Evolutionary conservation across 2,329 filamentous ascomycete species (phyloP).

Genomic region (Salinomyces thailandicus): DNA sequence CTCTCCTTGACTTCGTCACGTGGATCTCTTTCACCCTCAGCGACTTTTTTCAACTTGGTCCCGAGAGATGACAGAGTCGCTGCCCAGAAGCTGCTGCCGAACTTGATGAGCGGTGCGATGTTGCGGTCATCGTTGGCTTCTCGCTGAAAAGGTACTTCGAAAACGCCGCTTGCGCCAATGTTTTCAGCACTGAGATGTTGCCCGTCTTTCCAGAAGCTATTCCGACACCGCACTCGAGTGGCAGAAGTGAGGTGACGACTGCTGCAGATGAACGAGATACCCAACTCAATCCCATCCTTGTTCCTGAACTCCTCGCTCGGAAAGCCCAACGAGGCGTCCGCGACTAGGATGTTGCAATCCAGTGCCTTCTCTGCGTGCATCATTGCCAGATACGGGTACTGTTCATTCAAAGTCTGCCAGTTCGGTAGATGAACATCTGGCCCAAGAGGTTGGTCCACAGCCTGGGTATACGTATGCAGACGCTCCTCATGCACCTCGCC

Average conservation of each 20-base stretch:
- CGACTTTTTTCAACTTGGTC: constrained; percentile 9
- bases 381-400: constrained; percentile 20
- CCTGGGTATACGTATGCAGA: constrained; percentile 31
- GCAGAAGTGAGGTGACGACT: constrained; percentile 14
- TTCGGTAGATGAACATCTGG: constrained; percentile 25
- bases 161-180: constrained; percentile 8
- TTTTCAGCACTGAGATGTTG: constrained; percentile 12
- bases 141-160: constrained; percentile 9
- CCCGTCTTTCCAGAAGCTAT: constrained; percentile 18
- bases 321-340: constrained; percentile 33
- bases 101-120: constrained; percentile 24
- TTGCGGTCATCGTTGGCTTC: constrained; percentile 10
- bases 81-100: constrained; percentile 37
- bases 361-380: constrained; percentile 17
- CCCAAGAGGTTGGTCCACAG: constrained; percentile 21
- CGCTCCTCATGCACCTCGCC: constrained; percentile 16
- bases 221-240: constrained; percentile 14
- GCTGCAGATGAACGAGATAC: constrained; percentile 22
- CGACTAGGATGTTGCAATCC: constrained; percentile 30
- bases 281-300: constrained; percentile 21
- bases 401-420: constrained; percentile 22
- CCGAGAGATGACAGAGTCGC: constrained; percentile 25
- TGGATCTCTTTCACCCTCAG: constrained; percentile 8
- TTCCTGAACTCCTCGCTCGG: constrained; percentile 28
- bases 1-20: constrained; percentile 21